Evolutionary conservation across 345 rosid species (phyloP), one percentile per base, ranked within the genome.

Genomic region (Microcos paniculata): DNA sequence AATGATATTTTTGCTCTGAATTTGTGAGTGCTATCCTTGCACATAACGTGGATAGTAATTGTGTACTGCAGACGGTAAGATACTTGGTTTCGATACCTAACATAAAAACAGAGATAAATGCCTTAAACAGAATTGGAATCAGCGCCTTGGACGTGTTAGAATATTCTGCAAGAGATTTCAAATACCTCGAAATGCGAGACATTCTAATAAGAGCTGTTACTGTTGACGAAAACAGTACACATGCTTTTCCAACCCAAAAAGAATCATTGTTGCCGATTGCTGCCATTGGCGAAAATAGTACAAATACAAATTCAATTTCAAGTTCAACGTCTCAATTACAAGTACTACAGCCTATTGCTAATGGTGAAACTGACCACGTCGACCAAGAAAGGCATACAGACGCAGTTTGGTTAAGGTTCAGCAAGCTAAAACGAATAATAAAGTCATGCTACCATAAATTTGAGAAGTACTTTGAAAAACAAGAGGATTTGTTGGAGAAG

Each of bases 21-120:
- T n/a, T n/a, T n/a, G n/a, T n/a, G n/a, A n/a, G n/a, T n/a, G n/a
- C n/a, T n/a, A n/a, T n/a, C n/a, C n/a, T n/a, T n/a, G n/a, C n/a
- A n/a, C n/a, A n/a, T n/a, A n/a, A n/a, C n/a, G n/a, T n/a, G n/a
- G n/a, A n/a, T n/a, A n/a, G n/a, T n/a, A n/a, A n/a, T n/a, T n/a
- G n/a, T n/a, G n/a, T n/a, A n/a, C 49, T 74, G 79, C 71, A 84
- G 87, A 70, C 53, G 1, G 18, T 79, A 15, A 70, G 43, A 48
- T 81, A 67, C 66, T 42, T 84, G 73, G 71, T 81, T 55, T 6
- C 51, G 33, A 42, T 23, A 21, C 61, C 80, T 57, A 10, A 56
- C 31, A 5, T 30, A 46, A 28, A 28, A 43, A 23, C 14, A 13
- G 63, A 76, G 6, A 28, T 74, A 61, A 67, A 56, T 21, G 57